Evolutionary conservation across 1,284 basidiomycete species (phyloP).

Genomic region (Peniophora sp.): DNA sequence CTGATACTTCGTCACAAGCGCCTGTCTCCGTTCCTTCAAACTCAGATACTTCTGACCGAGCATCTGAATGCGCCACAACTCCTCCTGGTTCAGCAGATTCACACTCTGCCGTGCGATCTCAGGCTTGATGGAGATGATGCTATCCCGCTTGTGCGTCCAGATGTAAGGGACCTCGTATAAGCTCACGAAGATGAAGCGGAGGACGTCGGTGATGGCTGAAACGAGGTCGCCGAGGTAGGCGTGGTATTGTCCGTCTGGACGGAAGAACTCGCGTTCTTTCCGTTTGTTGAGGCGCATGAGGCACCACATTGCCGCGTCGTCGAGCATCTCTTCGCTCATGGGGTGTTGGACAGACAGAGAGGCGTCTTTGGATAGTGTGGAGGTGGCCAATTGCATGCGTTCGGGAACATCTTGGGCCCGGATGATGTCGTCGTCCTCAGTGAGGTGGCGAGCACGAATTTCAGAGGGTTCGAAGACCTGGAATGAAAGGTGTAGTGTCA

Average conservation of each 20-base stretch:
- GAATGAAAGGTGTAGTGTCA: conserved; percentile 7
- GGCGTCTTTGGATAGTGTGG: conserved; percentile 66
- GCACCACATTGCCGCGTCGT: conserved; percentile 86
- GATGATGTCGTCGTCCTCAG: conserved; percentile 92
- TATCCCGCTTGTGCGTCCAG: conserved; percentile 90
- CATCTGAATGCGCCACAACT: conserved; percentile 83
- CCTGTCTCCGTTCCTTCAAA: conserved; percentile 64
- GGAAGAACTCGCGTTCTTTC: conserved; percentile 73
- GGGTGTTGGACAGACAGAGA: conserved; percentile 61
- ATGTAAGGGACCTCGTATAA: conserved; percentile 93
- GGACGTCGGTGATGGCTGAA: conserved; percentile 71
- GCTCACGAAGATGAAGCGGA: conserved; percentile 83
- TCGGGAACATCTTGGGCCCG: conserved; percentile 90
- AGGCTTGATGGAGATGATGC: conserved; percentile 73
- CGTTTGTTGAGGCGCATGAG: conserved; percentile 76
- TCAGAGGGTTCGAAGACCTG: conserved; percentile 98
- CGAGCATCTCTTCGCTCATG: conserved; percentile 63
- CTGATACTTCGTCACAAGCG: conserved; percentile 57
- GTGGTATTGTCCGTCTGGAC: conserved; percentile 46
- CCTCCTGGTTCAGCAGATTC: conserved; percentile 69
- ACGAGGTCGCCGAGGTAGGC: conserved; percentile 67
- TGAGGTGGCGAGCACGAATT: conserved; percentile 86
- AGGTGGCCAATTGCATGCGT: conserved; percentile 92
- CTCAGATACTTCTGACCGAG: conserved; percentile 86
- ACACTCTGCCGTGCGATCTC: conserved; percentile 43